Evolutionary conservation across 208 protist species (phyloP).

Genomic region (Acanthamoeba sp.): DNA sequence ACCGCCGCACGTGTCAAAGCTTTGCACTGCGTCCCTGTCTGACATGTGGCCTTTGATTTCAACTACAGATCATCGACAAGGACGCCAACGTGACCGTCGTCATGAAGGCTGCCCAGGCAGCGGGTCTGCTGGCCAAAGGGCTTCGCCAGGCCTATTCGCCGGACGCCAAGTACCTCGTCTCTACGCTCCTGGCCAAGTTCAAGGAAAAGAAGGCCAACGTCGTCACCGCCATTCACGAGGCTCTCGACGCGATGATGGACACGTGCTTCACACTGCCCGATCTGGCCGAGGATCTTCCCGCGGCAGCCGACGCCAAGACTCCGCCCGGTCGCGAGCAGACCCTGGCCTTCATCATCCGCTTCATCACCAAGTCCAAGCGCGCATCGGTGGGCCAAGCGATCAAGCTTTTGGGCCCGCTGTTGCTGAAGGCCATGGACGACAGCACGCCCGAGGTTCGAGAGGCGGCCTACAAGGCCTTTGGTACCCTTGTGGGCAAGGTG

Average conservation of each 20-base stretch:
- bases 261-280: slow-evolving; percentile 43
- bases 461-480: slow-evolving; percentile 77
- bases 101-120: slow-evolving; percentile 47
- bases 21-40: not conserved
- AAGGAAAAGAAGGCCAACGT: slow-evolving; percentile 84
- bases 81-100: slow-evolving; percentile 81
- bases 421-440: slow-evolving; percentile 75
- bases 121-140: slow-evolving; percentile 65
- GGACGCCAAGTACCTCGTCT: slow-evolving; percentile 37
- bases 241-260: slow-evolving; percentile 58
- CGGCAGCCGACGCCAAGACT: slow-evolving; percentile 63
- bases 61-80: slow-evolving; percentile 40
- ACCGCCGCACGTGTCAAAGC: too few species aligned
- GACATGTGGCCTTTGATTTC: not conserved
- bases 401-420: slow-evolving; percentile 51
- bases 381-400: slow-evolving; percentile 65
- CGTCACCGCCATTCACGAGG: slow-evolving; percentile 61
- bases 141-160: slow-evolving; percentile 71
- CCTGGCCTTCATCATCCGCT: slow-evolving; percentile 21
- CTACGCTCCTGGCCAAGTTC: slow-evolving; percentile 76
- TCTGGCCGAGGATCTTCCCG: slow-evolving; percentile 32
- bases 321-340: slow-evolving; percentile 37
- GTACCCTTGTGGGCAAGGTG: slow-evolving; percentile 46
- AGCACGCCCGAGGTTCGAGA: slow-evolving; percentile 76
- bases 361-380: slow-evolving; percentile 69